phyloP scores from a whole-genome alignment of 106 monocot species.

The Iris macrosiphon region DNA sequence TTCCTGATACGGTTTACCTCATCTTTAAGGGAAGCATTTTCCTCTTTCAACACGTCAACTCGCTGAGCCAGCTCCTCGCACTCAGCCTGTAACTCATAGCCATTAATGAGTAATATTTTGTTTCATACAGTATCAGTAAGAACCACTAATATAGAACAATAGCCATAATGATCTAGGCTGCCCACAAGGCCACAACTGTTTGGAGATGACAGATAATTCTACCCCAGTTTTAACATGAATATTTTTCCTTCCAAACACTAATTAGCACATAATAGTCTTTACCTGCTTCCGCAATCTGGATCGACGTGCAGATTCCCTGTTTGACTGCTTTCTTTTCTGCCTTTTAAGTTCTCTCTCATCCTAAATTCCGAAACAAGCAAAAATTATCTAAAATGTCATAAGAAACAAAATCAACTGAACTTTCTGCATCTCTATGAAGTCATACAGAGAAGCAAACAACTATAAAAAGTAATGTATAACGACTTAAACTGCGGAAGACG shows the following conservation, averaged over 20 bases:
- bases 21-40: slow-evolving; percentile 54
- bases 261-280: background rate
- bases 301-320: slow-evolving; percentile 86
- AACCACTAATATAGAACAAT: background rate
- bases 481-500: background rate
- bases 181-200: background rate
- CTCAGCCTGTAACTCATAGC: slow-evolving; percentile 46
- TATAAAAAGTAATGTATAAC: background rate
- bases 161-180: background rate
- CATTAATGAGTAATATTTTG: background rate
- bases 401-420: background rate
- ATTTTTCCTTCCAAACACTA: background rate
- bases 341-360: slow-evolving; percentile 89
- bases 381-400: slow-evolving; percentile 5
- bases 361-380: slow-evolving; percentile 20
- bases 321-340: slow-evolving; percentile 83
- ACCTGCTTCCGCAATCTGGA: slow-evolving; percentile 91
- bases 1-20: slow-evolving; percentile 47
- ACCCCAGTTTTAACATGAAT: background rate
- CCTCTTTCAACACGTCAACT: slow-evolving; percentile 57
- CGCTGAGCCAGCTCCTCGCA: slow-evolving; percentile 76
- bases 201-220: background rate
- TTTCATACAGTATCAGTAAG: background rate
- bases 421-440: background rate
- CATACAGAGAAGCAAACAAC: background rate